Evolutionary conservation across 345 rosid genomes (phyloP).

Genomic region (Hypericum perforatum): DNA sequence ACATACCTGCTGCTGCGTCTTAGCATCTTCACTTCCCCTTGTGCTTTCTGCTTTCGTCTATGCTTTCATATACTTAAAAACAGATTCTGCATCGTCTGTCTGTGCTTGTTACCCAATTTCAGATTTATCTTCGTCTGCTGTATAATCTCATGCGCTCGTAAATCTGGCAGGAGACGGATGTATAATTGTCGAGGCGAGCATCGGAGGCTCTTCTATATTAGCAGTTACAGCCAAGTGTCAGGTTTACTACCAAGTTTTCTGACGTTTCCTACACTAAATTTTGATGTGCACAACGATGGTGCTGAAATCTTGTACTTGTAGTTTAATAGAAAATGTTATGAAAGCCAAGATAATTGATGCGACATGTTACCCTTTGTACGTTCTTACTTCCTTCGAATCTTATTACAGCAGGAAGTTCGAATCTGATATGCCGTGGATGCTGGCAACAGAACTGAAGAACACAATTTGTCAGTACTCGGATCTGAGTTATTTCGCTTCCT

Average conservation of each 20-base stretch:
- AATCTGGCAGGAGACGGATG: conserved; percentile 26
- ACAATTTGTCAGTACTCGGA: not conserved
- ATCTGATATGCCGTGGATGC: too few relatives aligned
- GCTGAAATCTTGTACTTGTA: conserved; percentile 12
- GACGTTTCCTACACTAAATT: conserved; percentile 19
- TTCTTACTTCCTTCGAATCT: conserved; percentile 10
- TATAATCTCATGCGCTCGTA: not conserved
- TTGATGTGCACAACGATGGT: conserved; percentile 17
- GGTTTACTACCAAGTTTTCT: conserved; percentile 15
- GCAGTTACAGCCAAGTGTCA: conserved; percentile 14
- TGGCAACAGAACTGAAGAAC: conserved; percentile 11
- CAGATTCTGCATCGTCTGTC: too few relatives aligned
- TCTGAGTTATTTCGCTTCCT: not conserved
- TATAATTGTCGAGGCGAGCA: conserved; percentile 12
- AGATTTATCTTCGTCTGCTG: not conserved
- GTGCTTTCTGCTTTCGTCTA: too few relatives aligned
- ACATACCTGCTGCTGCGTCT: too few relatives aligned
- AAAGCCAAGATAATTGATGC: too few relatives aligned
- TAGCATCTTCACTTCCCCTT: too few relatives aligned
- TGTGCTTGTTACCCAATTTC: not conserved
- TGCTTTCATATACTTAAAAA: too few relatives aligned
- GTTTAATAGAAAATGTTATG: too few relatives aligned
- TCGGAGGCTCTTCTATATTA: not conserved
- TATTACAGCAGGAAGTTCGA: conserved; percentile 1
- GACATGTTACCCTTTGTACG: not conserved